Evolutionary conservation across 2,329 filamentous ascomycete species (phyloP).

Genomic region (Ceratocystiopsis brevicomis): DNA sequence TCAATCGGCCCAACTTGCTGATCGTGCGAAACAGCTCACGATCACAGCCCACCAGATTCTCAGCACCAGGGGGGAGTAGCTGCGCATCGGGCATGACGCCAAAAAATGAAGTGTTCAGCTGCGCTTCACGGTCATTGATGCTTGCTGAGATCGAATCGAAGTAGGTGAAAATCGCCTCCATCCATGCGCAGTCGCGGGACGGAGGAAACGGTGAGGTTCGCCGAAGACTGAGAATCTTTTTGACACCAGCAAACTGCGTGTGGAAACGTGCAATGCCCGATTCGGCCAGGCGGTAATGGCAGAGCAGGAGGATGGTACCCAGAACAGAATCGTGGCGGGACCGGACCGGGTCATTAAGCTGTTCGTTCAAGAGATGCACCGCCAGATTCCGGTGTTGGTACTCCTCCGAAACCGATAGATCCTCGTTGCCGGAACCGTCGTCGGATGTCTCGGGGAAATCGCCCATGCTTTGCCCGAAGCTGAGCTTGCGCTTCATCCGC

Average conservation of each 20-base stretch:
- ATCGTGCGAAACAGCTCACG: conserved; percentile 72
- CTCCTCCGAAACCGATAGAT: conserved; percentile 57
- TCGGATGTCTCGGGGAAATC: conserved; percentile 26
- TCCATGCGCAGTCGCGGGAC: conserved; percentile 63
- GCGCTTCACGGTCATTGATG: conserved; percentile 78
- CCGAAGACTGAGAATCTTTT: conserved; percentile 68
- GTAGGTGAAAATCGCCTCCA: conserved; percentile 83
- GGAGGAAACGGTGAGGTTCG: conserved; percentile 31
- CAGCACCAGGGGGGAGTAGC: conserved; percentile 41
- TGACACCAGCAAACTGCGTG: conserved; percentile 81
- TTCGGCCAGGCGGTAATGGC: conserved; percentile 85
- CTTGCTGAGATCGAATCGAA: conserved; percentile 85
- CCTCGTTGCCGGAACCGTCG: conserved; percentile 12
- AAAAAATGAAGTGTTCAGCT: conserved; percentile 51
- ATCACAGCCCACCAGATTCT: conserved; percentile 80
- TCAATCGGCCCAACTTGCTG: conserved; percentile 64
- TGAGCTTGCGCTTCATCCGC: conserved; percentile 59
- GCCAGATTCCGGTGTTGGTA: conserved; percentile 66
- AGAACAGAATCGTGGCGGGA: conserved; percentile 73
- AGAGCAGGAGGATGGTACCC: conserved; percentile 71
- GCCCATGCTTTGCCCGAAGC: conserved; percentile 35
- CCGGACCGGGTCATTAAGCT: conserved; percentile 56
- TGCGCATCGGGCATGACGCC: conserved; percentile 29
- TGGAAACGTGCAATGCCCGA: conserved; percentile 85
- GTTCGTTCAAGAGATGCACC: conserved; percentile 64